Conservation (phyloP, 1,284 basidiomycete genomes). For the Afroboletus lepidellus region DNA sequence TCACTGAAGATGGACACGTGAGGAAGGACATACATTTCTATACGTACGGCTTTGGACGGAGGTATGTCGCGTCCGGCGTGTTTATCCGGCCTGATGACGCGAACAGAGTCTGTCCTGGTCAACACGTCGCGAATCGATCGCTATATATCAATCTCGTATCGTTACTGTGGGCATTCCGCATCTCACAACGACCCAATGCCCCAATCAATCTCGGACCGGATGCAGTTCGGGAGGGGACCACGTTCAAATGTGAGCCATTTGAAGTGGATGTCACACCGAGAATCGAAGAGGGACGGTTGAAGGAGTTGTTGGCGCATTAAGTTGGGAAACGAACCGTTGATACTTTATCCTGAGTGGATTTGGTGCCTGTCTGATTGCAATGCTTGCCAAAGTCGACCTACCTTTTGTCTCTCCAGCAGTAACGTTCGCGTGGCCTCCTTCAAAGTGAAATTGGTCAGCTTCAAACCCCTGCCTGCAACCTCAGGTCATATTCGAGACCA, state of each 20-base stretch:
- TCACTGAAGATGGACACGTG: neutral
- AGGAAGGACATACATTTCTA: constrained; percentile 32
- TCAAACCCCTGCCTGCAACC: no score
- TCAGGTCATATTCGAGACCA: no score
- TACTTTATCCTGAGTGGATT: no score
- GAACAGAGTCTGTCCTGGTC: constrained; percentile 17
- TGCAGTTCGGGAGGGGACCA: constrained; percentile 14
- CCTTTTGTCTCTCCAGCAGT: no score
- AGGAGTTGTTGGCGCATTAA: no score
- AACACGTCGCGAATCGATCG: constrained; percentile 36
- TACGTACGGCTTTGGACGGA: constrained; percentile 39
- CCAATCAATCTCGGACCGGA: constrained; percentile 30
- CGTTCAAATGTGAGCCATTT: constrained; percentile 7
- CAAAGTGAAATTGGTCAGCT: no score
- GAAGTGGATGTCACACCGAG: constrained; percentile 8
- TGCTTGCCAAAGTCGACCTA: no score
- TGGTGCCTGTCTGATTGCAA: no score
- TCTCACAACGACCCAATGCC: constrained; percentile 29
- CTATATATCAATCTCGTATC: constrained; percentile 37
- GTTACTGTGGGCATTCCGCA: constrained; percentile 38
- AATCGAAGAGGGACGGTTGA: constrained; percentile 3
- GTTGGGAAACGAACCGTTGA: no score
- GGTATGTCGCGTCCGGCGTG: constrained; percentile 21
- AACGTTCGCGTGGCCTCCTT: no score
- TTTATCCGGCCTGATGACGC: neutral